Evolutionary conservation across 1,284 basidiomycete genomes (phyloP).

Genomic region (Bjerkandera adusta): DNA sequence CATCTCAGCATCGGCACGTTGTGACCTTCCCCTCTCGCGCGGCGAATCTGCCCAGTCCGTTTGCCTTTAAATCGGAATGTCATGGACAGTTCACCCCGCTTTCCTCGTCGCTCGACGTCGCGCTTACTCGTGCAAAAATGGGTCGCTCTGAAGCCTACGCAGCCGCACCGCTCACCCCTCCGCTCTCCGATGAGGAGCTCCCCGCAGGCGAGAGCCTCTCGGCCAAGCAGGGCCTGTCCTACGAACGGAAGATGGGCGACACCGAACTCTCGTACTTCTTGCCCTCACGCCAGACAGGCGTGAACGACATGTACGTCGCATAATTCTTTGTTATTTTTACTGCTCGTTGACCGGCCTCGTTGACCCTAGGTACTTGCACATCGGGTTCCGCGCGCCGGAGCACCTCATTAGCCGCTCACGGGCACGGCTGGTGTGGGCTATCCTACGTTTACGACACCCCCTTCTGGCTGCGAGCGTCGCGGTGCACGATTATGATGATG

Average conservation of each 20-base stretch:
- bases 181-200: conserved; percentile 1
- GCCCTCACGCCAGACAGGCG: conserved; percentile 68
- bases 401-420: conserved; percentile 42
- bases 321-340: conserved; percentile 1
- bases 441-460: conserved; percentile 64
- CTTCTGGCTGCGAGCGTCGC: conserved; percentile 58
- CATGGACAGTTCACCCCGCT: not conserved
- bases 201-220: not conserved
- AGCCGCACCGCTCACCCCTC: conserved; percentile 2
- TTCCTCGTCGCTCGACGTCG: not conserved
- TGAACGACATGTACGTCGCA: conserved; percentile 74
- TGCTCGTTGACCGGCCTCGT: conserved; percentile 6
- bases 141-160: not conserved
- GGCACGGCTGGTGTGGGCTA: conserved; percentile 64
- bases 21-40: not conserved
- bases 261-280: conserved; percentile 73
- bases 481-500: conserved; percentile 62
- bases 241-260: conserved; percentile 54
- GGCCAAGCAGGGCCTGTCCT: conserved; percentile 8
- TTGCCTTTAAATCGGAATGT: not conserved
- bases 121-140: not conserved
- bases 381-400: conserved; percentile 55
- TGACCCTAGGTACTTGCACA: conserved; percentile 61
- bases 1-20: not conserved
- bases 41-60: not conserved